A percentile compares a stretch with the other conserved stretches of the same genome.
Conservation (phyloP, 108 stramenopile genomes). For the Mediolabrus comicus region DNA sequence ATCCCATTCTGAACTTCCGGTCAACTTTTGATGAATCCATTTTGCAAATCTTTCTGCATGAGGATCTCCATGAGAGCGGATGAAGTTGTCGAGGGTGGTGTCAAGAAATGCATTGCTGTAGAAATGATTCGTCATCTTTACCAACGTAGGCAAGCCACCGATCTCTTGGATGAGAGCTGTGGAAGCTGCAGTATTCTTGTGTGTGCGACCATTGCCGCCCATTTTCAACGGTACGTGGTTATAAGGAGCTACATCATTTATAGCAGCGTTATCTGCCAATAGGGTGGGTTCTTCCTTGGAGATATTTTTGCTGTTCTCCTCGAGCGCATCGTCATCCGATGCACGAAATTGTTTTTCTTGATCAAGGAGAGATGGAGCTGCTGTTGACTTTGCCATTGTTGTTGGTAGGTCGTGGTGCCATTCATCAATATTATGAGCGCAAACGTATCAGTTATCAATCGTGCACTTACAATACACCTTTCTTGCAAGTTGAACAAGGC, state of each 20-base stretch:
- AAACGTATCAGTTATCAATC: too few species aligned
- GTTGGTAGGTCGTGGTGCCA: too few species aligned
- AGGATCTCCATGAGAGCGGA: constrained; percentile 63
- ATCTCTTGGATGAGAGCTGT: constrained; percentile 39
- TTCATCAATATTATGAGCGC: too few species aligned
- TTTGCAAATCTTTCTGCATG: constrained; percentile 66
- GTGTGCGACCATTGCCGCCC: constrained; percentile 48
- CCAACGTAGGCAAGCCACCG: constrained; percentile 47
- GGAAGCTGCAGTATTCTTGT: constrained; percentile 33
- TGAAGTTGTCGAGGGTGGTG: constrained; percentile 60
- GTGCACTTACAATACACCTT: too few species aligned
- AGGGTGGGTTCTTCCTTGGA: background rate
- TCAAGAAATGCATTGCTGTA: constrained; percentile 66
- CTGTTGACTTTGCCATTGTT: background rate
- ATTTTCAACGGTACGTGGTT: constrained; percentile 50
- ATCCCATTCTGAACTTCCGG: constrained; percentile 63
- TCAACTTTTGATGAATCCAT: constrained; percentile 75
- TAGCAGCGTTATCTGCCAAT: background rate
- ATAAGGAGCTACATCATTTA: constrained; percentile 19
- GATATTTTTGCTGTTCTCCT: background rate
- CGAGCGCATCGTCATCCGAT: background rate
- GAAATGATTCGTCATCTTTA: constrained; percentile 53
- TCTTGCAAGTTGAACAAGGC: too few species aligned
- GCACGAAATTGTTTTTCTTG: background rate
- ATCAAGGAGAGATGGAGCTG: background rate